Evolutionary conservation across 1,284 basidiomycete genomes (phyloP).

Genomic region (Blastosporella zonata): DNA sequence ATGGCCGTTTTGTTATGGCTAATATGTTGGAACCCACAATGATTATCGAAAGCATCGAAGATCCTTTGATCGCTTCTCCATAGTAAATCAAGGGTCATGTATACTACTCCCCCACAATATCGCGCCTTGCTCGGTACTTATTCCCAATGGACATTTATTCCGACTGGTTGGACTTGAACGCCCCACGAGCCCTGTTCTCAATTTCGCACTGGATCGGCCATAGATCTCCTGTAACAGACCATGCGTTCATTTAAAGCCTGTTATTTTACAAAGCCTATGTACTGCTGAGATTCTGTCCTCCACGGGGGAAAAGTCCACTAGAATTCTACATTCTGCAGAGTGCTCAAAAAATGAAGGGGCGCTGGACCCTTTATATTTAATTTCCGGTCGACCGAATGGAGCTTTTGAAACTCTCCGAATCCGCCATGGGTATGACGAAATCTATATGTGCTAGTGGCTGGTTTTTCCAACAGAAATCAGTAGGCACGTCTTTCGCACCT

Average conservation of each 20-base stretch:
- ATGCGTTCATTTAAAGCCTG: too few species aligned
- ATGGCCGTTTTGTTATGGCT: slow-evolving; percentile 53
- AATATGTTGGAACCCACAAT: slow-evolving; percentile 57
- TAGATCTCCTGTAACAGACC: too few species aligned
- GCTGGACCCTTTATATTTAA: neutral
- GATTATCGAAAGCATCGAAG: slow-evolving; percentile 49
- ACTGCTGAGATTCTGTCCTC: too few species aligned
- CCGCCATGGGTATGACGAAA: neutral
- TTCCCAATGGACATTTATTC: too few species aligned
- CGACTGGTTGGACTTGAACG: too few species aligned
- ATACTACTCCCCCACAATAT: too few species aligned
- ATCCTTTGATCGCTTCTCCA: slow-evolving; percentile 26
- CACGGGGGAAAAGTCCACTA: too few species aligned
- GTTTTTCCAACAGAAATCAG: neutral
- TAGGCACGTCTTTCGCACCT: too few species aligned
- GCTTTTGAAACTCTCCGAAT: neutral
- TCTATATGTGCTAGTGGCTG: neutral
- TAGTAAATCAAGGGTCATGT: neutral
- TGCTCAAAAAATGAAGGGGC: neutral
- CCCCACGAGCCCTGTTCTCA: too few species aligned
- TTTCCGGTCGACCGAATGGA: neutral
- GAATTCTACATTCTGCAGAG: neutral
- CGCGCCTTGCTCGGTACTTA: neutral
- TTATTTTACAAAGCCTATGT: too few species aligned
- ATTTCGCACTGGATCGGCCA: too few species aligned